A percentile compares a stretch with the other conserved stretches of the same genome.
phyloP scores from a whole-genome alignment of 2,329 filamentous ascomycete species.

The Venturia carpophila region DNA sequence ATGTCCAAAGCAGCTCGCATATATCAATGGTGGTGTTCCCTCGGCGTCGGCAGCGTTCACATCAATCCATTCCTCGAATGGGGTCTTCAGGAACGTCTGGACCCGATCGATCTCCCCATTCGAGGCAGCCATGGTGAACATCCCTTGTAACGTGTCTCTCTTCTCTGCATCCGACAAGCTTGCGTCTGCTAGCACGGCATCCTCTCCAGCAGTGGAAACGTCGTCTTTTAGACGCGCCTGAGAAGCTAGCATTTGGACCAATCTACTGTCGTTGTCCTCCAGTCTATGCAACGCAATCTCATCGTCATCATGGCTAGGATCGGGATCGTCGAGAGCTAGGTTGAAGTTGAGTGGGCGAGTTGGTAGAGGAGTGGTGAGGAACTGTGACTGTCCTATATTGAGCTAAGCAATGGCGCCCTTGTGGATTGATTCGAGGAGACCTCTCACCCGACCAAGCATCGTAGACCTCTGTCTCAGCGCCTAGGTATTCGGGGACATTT shows the following conservation, averaged over 20 bases:
- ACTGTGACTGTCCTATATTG: conserved; percentile 78
- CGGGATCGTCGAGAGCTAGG: conserved; percentile 56
- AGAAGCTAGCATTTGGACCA: conserved; percentile 93
- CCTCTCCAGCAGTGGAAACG: conserved; percentile 52
- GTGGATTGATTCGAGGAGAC: conserved; percentile 20
- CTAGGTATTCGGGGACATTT: conserved; percentile 55
- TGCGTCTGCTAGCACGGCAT: conserved; percentile 66
- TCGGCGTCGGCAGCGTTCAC: conserved; percentile 87
- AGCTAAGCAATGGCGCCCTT: conserved; percentile 18
- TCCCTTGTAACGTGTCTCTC: conserved; percentile 71
- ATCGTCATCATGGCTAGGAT: conserved; percentile 5
- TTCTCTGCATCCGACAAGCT: conserved; percentile 72
- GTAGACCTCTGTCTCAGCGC: conserved; percentile 89
- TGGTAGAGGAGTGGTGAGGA: conserved; percentile 76
- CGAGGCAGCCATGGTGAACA: conserved; percentile 88
- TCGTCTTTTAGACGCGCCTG: conserved; percentile 79
- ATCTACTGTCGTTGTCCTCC: conserved; percentile 73
- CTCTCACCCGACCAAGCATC: conserved; percentile 90
- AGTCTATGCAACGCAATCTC: conserved; percentile 48
- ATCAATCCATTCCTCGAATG: conserved; percentile 68
- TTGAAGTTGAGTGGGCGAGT: conserved; percentile 82
- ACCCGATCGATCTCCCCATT: conserved; percentile 88
- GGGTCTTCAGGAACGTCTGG: conserved; percentile 63
- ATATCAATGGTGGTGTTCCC: conserved; percentile 91
- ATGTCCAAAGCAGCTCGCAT: conserved; percentile 96